Evolutionary conservation across 2,329 filamentous ascomycete genomes (phyloP).

Genomic region (Aureobasidium mangrovei): DNA sequence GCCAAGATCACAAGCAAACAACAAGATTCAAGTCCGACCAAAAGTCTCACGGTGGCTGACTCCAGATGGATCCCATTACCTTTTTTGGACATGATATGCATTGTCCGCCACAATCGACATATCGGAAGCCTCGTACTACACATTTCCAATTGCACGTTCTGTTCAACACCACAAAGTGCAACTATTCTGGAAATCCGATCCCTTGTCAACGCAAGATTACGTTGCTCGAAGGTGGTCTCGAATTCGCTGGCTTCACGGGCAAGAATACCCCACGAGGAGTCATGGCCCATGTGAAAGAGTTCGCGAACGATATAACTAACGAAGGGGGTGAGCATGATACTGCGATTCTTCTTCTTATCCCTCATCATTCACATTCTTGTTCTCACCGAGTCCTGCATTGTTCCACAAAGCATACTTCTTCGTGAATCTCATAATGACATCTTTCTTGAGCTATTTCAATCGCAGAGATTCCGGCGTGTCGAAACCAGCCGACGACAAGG

Average conservation of each 20-base stretch:
- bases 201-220: slow-evolving; percentile 12
- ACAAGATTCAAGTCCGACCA: not conserved
- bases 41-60: slow-evolving; percentile 6
- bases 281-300: too few species aligned
- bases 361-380: not conserved
- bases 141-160: not conserved
- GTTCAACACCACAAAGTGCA: not conserved
- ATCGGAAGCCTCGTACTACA: slow-evolving; percentile 3
- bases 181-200: slow-evolving; percentile 8
- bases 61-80: slow-evolving; percentile 1
- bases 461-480: slow-evolving; percentile 10
- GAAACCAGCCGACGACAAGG: slow-evolving; percentile 7
- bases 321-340: not conserved
- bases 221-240: slow-evolving; percentile 6
- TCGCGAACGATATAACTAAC: not conserved
- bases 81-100: slow-evolving; percentile 10
- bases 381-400: not conserved
- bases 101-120: slow-evolving; percentile 2
- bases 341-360: slow-evolving; percentile 1
- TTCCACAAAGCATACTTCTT: not conserved
- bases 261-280: not conserved
- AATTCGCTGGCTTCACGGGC: not conserved
- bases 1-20: slow-evolving; percentile 3
- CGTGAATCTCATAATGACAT: slow-evolving; percentile 9
- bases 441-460: slow-evolving; percentile 13